A percentile compares a stretch with the other conserved stretches of the same genome.
Evolutionary conservation across 768 basidiomycete species (phyloP).

Genomic region (Paxillus involutus): DNA sequence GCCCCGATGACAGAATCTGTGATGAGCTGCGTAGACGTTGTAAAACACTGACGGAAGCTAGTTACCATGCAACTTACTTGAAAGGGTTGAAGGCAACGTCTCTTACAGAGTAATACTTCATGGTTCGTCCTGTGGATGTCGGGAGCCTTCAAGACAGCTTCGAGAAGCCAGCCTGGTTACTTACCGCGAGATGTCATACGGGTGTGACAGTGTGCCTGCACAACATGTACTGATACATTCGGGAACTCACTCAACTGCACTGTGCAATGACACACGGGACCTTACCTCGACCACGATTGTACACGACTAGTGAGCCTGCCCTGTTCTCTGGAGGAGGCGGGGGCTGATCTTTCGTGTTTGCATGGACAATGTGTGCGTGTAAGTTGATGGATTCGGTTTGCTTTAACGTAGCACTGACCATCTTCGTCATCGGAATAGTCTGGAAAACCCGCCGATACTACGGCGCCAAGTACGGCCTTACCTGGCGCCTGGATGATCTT

Average conservation of each 20-base stretch:
- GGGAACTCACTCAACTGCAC: neutral
- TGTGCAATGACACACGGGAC: neutral
- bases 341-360: constrained; percentile 11
- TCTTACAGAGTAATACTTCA: constrained; percentile 54
- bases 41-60: neutral
- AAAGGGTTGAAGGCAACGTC: constrained; percentile 55
- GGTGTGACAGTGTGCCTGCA: constrained; percentile 18
- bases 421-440: constrained; percentile 30
- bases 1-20: constrained; percentile 47
- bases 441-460: constrained; percentile 44
- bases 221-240: constrained; percentile 14
- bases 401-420: constrained; percentile 13
- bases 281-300: constrained; percentile 31
- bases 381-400: constrained; percentile 21
- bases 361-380: neutral
- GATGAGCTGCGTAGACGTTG: constrained; percentile 29
- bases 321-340: constrained; percentile 46
- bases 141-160: neutral
- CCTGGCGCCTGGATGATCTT: constrained; percentile 47
- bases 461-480: constrained; percentile 45
- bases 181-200: constrained; percentile 19
- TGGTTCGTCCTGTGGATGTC: constrained; percentile 13
- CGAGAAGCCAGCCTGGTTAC: neutral
- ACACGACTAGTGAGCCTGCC: constrained; percentile 46
- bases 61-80: constrained; percentile 33